These are phyloP conservation scores for Cicer arietinum DNA, from an alignment of 306 rosid genomes.

Conservation along the genomic window DNA sequence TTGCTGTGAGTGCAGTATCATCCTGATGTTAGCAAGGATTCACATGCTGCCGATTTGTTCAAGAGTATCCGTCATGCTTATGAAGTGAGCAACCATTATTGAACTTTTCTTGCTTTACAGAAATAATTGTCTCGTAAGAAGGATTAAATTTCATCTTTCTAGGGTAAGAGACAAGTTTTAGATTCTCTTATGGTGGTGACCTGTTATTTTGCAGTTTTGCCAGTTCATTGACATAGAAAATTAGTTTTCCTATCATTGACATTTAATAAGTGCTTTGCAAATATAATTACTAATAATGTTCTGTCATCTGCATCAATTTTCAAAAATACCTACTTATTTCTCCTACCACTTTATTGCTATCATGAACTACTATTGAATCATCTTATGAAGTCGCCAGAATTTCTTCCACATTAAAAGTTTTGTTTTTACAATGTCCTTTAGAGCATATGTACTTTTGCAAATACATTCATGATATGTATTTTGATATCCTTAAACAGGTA, in stretches of 20 bases:
- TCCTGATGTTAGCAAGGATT: slow-evolving; percentile 91
- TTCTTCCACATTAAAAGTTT: slow-evolving; percentile 22
- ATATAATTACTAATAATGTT: not conserved
- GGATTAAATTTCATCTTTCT: slow-evolving; percentile 21
- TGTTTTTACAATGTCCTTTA: slow-evolving; percentile 22
- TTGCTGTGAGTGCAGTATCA: slow-evolving; percentile 69
- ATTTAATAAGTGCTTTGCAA: slow-evolving; percentile 13
- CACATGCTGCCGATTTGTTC: slow-evolving; percentile 72
- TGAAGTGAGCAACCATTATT: slow-evolving; percentile 61
- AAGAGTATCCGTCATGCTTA: slow-evolving; percentile 78
- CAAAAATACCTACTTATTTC: not conserved
- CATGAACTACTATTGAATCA: not conserved
- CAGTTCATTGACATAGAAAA: slow-evolving; percentile 7
- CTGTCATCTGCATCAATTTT: slow-evolving; percentile 24
- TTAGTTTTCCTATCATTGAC: slow-evolving; percentile 12
- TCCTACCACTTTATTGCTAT: slow-evolving; percentile 10
- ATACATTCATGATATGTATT: slow-evolving; percentile 26
- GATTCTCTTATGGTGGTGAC: slow-evolving; percentile 4
- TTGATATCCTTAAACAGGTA: slow-evolving; percentile 58
- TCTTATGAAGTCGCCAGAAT: slow-evolving; percentile 14
- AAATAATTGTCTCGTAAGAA: slow-evolving; percentile 21
- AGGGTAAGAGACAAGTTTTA: slow-evolving; percentile 24
- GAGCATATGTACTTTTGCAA: not conserved
- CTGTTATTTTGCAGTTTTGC: slow-evolving; percentile 34
- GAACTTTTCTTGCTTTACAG: slow-evolving; percentile 36